Evolutionary conservation across 2,329 filamentous ascomycete species (phyloP), one percentile per base, ranked within the genome.

Genomic region (Zasmidium angulare): DNA sequence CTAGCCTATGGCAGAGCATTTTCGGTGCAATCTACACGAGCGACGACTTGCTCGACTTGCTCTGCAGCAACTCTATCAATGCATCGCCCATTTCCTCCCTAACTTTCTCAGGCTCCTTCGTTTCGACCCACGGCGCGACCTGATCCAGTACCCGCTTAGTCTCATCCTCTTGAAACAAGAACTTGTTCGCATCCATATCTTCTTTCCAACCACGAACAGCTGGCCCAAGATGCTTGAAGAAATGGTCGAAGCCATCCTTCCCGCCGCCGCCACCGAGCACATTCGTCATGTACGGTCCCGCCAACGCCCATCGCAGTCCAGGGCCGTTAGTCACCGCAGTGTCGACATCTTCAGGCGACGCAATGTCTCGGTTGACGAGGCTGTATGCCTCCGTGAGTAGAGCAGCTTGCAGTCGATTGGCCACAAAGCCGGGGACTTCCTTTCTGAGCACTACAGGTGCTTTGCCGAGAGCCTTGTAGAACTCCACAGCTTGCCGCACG

Each of bases 351-450:
- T 68, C 61, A 1, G 70, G 68, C 0, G 68, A 68, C 19, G 66
- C 62, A 2, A 77, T 65, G 2, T 74, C 74, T 10, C 72, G 63
- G 3, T 61, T 62, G 6, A 77, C 68, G 3, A 78, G 63, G 51
- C 70, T 71, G 52, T 73, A 72, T 0, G 75, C 72, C 61, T 79
- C 76, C 2, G 69, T 69, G 36, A 71, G 67, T 0, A 79, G 65
- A 1, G 75, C 75, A 0, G 72, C 72, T 59, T 81, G 79, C 0
- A 81, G 72, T 6, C 79, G 71, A 66, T 81, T 81, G 17, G 77
- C 78, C 7, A 80, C 72, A 56, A 78, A 76, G 0, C 79, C 79
- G 1, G 74, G 70, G 0, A 74, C 72, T 60, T 81, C 78, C 49
- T 78, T 73, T 55, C 72, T 70, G 21, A 80, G 69, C 21, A 75